These are phyloP conservation scores for Teratosphaeria epicoccoides DNA, from an alignment of 2,329 filamentous ascomycete genomes.

Conservation along the genomic window DNA sequence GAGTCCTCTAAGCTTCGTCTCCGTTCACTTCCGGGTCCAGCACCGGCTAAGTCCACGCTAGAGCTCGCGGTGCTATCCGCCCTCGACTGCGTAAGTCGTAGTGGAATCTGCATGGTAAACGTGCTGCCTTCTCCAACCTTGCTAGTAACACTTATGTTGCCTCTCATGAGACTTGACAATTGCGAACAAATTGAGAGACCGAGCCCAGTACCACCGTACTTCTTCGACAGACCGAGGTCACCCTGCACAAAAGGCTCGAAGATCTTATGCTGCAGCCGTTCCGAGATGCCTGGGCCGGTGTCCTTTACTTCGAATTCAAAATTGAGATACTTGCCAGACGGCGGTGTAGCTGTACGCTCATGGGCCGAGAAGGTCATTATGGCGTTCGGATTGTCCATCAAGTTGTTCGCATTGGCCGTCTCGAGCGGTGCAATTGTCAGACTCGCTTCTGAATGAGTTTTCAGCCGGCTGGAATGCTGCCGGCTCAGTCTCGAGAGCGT, in stretches of 20 bases:
- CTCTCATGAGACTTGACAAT: conserved; percentile 72
- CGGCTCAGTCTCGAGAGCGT: conserved; percentile 15
- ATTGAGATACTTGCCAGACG: conserved; percentile 54
- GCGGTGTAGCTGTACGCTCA: conserved; percentile 26
- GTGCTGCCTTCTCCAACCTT: conserved; percentile 63
- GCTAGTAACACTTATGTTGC: conserved; percentile 61
- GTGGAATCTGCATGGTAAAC: conserved; percentile 73
- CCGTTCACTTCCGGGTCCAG: neutral
- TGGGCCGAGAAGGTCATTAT: conserved; percentile 5
- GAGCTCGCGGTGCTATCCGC: conserved; percentile 42
- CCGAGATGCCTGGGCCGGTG: conserved; percentile 74
- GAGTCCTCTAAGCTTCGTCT: conserved; percentile 3
- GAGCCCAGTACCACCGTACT: conserved; percentile 78
- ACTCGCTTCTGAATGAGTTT: conserved; percentile 6
- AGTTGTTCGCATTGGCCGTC: conserved; percentile 37
- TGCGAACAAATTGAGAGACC: conserved; percentile 86
- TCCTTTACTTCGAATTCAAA: conserved; percentile 89
- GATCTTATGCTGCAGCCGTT: conserved; percentile 65
- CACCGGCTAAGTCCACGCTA: conserved; percentile 14
- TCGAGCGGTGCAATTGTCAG: conserved; percentile 4
- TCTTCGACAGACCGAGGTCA: conserved; percentile 79
- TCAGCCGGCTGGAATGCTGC: conserved; percentile 10
- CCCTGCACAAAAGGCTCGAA: conserved; percentile 94
- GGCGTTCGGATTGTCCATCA: conserved; percentile 28
- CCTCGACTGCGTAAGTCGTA: conserved; percentile 63